Percentiles rank a stretch among this genome's conserved stretches.
phyloP scores from a whole-genome alignment of 2,329 filamentous ascomycete species.

The Aphanoascus verrucosus region DNA sequence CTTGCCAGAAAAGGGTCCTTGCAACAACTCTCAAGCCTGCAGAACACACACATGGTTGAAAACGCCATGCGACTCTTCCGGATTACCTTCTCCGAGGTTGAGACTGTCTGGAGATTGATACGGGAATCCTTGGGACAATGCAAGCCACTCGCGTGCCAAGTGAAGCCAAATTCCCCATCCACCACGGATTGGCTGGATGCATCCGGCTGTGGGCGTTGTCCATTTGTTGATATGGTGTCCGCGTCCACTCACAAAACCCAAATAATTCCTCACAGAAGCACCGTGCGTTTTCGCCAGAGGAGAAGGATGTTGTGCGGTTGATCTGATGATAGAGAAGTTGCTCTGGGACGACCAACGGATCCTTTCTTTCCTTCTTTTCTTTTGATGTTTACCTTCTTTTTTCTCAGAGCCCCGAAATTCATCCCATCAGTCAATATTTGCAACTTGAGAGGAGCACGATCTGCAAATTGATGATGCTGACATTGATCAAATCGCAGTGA shows the following conservation, averaged over 20 bases:
- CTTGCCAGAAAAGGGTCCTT: neutral
- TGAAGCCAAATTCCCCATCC: constrained; percentile 4
- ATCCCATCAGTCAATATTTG: no score
- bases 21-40: neutral
- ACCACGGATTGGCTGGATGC: neutral
- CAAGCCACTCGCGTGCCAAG: constrained; percentile 11
- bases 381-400: no score
- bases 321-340: neutral
- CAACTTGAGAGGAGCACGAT: no score
- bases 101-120: neutral
- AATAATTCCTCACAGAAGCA: neutral
- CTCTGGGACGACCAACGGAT: neutral
- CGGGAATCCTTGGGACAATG: neutral
- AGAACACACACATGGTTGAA: constrained; percentile 6
- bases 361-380: no score
- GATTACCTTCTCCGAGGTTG: constrained; percentile 4
- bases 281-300: neutral
- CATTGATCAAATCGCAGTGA: no score
- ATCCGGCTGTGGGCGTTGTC: neutral
- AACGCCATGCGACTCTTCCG: constrained; percentile 3
- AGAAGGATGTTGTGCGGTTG: neutral
- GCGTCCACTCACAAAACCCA: neutral
- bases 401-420: no score
- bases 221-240: neutral
- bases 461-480: no score